Evolutionary conservation across 2,329 filamentous ascomycete genomes (phyloP), one percentile per base, ranked within the genome.

Genomic region (Lasiodiplodia gonubiensis): DNA sequence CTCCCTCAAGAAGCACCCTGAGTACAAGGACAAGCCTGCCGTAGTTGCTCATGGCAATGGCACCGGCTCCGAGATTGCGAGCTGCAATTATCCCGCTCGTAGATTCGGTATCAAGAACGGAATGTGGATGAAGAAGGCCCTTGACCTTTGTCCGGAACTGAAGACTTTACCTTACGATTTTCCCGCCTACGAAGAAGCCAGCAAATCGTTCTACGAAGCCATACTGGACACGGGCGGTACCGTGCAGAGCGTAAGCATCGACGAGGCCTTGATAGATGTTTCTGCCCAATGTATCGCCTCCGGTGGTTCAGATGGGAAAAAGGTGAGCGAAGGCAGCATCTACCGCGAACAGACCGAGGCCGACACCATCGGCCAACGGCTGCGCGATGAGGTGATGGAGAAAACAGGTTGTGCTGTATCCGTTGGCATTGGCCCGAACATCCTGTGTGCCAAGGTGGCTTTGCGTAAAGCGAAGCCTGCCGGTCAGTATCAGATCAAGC

Each of bases 101-200:
- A 85, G 87, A 37, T 95, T 90, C 72, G 94, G 94, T 1, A 85
- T 99, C 66, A 97, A 94, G 76, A 99, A 99, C 72, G 96, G 96
- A 46, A 99, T 98, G 95, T 99, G 96, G 95, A 98, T 99, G 94
- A 96, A 94, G 76, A 86, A 86, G 39, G 95, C 95, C 0, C 84
- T 90, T 68, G 90, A 95, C 71, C 78, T 95, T 21, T 99, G 93
- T 74, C 90, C 94, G 0, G 88, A 93, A 25, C 83, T 99, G 21
- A 93, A 96, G 72, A 89, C 98, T 1, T 77, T 99, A n/a, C 92
- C 94, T 0, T 99, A 99, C 73, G 94, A 99, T 74, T 99, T 98
- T 75, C 90, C 92, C 2, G 94, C 89, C 0, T 99, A 99, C 72
- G 95, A 99, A 81, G 91, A 94, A 68, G 93, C 94, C 1, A 99